phyloP scores from a whole-genome alignment of 1,284 basidiomycete species.

The Fomitiporia mediterranea region DNA sequence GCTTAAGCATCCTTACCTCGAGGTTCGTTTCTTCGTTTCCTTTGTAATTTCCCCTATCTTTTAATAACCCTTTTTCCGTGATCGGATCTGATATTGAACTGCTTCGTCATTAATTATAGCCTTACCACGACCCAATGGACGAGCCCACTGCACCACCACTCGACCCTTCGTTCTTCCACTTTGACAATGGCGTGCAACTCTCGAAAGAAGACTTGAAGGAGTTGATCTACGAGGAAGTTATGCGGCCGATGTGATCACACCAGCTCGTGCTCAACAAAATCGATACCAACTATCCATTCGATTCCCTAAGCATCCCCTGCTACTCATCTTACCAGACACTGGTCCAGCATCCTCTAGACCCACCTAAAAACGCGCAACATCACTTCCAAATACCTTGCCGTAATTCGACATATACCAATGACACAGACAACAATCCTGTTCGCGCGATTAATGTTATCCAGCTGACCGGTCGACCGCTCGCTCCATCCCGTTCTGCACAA shows the following conservation, averaged over 20 bases:
- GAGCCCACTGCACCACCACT: conserved; percentile 80
- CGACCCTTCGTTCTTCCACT: conserved; percentile 86
- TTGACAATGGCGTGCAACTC: conserved; percentile 69
- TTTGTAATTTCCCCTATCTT: neutral
- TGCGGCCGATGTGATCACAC: conserved; percentile 18
- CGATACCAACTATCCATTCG: neutral
- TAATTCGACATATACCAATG: neutral
- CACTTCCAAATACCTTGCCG: neutral
- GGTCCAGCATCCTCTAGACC: too few relatives aligned
- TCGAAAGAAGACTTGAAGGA: conserved; percentile 66
- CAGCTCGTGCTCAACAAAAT: neutral
- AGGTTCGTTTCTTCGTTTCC: conserved; percentile 40
- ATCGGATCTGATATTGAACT: neutral
- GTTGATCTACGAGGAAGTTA: conserved; percentile 28
- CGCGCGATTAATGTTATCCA: too few relatives aligned
- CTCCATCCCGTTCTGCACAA: neutral
- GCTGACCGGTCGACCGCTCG: neutral
- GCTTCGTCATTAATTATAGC: conserved; percentile 36
- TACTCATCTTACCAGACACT: neutral
- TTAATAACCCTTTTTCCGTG: too few relatives aligned
- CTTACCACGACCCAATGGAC: conserved; percentile 87
- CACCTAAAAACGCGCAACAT: neutral
- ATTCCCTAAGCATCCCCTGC: neutral
- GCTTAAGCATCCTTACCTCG: conserved; percentile 88
- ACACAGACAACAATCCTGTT: too few relatives aligned